Conservation (phyloP, 306 rosid genomes). For the Hippophae rhamnoides region DNA sequence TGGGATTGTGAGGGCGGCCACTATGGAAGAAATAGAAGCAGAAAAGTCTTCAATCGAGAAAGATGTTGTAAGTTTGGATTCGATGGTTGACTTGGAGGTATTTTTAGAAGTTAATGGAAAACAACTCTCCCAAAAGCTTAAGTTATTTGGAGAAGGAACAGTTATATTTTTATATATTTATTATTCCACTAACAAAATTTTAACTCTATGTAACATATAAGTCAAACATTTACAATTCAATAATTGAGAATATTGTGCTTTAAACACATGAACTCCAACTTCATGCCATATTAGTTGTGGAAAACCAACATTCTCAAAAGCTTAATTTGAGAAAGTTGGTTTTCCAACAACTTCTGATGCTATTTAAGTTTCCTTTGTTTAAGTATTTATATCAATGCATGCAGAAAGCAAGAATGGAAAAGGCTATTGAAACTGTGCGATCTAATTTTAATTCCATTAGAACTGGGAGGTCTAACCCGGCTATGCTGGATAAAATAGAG, state of each 20-base stretch:
- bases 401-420: constrained; percentile 83
- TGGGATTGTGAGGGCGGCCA: constrained; percentile 58
- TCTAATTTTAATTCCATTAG: constrained; percentile 75
- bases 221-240: no score
- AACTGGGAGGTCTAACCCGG: constrained; percentile 80
- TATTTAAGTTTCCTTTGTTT: constrained; percentile 1
- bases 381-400: neutral
- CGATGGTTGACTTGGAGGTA: neutral
- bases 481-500: constrained; percentile 92
- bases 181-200: no score
- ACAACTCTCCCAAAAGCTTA: no score
- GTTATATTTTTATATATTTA: no score
- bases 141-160: no score
- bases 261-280: no score
- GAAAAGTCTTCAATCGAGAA: constrained; percentile 66
- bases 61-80: constrained; percentile 53
- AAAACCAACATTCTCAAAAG: no score
- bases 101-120: neutral
- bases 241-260: no score
- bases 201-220: no score
- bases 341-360: no score
- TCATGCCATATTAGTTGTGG: no score
- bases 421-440: constrained; percentile 60
- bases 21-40: constrained; percentile 92
- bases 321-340: no score